Base-by-base conservation (phyloP, 2,329 filamentous ascomycete genomes). In the Colletotrichum tamarilloi region DNA sequence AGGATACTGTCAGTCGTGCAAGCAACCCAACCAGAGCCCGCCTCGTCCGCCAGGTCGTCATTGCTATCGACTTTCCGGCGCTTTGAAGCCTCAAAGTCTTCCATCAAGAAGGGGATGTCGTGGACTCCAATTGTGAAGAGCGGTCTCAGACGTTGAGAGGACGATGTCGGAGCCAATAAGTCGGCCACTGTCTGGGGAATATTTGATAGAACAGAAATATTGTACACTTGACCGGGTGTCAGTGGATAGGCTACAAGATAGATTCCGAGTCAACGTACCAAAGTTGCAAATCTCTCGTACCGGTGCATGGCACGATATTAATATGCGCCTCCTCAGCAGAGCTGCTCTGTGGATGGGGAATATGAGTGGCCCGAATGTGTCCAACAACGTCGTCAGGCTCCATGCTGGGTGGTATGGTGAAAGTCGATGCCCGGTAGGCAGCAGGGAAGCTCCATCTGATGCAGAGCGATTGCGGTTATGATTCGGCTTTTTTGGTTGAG, bases 1-100 rank as follows among this genome's bases (percentile, higher is more conserved):
- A 99, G 88, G 72, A 99, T 97, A 79, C 94, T 96, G 83, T 99
- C 97, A 1, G 96, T 98, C 3, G 96, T 98, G 82, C 95, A 98
- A 14, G 96, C 97, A 72, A 98, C 92, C 95, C 95, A 99, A 52
- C 95, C 94, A 16, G 88, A 84, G 38, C 87, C 87, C 28, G 83
- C 80, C 55, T 90, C 87, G 28, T 86, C 87, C 46, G 83, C 82
- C 19, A 82, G 79, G 12, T 81, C 80, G 55, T 80, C 80, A 58
- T 82, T 80, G 69, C 76, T 58, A 56, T 84, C 81, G 55, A 77
- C 79, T 42, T 81, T 79, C n/a, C 80, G 79, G 75, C 78, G 81
- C 79, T 84, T 85, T 60, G 82, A 82, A 2, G 84, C 84, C 28
- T 87, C 84, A n/a, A 87, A 87, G 75, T 93, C 88, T 68, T 91